Base-by-base conservation (phyloP, 2,329 filamentous ascomycete genomes). In the Grosmannia clavigera region DNA sequence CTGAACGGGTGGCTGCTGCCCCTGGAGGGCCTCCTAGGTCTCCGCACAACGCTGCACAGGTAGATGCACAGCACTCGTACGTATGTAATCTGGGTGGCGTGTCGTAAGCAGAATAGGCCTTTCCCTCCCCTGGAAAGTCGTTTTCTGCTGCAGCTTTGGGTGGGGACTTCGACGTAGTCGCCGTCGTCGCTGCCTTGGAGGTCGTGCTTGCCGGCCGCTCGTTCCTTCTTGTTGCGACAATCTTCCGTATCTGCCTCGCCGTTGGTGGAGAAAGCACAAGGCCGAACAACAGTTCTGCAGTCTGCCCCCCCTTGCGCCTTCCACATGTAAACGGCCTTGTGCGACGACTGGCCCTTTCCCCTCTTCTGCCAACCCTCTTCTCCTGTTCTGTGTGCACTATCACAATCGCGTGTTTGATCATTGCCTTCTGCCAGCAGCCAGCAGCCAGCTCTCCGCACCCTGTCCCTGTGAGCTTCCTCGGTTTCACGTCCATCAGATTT, bases 81-180 rank as follows among this genome's bases (percentile, higher is more conserved):
- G 31, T 31, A 31, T 31, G 40, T 16, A 43, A 14, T 43, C 19
- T 19, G 40, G 16, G 19, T 43, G 40, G 40, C 27, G 50, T 52
- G 48, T 50, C 48, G 48, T 50, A 25, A 57, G 33, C 48, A 54
- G 50, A 52, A 55, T 31, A 31, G 29, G 25, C 52, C 52, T 61
- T 61, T 56, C 59, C 59, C 59, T 19, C 40, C 53, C 58, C 40
- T 53, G 50, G 16, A 16, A 40, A n/a, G 35, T 43, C 31, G 25
- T 35, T 11, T 43, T 53, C 33, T 48, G 29, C 33, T 60, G 59
- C 50, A 58, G 54, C 59, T 48, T 55, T 22, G 50, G 27, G 55
- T 60, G 59, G 53, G 58, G 58, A 43, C 40, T 10, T 5, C 58
- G 19, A 48, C 58, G 9, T 2, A 11, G 58, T 48, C 25, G 51